phyloP scores from a whole-genome alignment of 2,329 filamentous ascomycete species.

The Diaporthe nobilis region DNA sequence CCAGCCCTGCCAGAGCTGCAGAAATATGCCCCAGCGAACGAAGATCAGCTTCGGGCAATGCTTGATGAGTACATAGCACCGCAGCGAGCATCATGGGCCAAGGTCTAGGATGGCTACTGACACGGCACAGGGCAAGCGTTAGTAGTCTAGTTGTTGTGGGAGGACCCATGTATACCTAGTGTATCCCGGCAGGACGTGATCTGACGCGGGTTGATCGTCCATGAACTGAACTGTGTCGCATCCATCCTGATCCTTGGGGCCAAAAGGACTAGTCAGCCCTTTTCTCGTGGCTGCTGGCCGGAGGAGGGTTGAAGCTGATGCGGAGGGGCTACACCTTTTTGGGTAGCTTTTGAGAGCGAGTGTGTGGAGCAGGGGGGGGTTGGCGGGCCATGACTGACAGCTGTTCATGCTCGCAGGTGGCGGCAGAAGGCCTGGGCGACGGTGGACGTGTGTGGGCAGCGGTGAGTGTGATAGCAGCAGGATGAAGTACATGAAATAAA shows the following conservation, averaged over 20 bases:
- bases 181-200: conserved; percentile 29
- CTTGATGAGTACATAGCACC: conserved; percentile 16
- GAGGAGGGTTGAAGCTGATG: conserved; percentile 4
- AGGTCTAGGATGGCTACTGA: conserved; percentile 1
- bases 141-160: not conserved
- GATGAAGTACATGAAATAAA: conserved; percentile 34
- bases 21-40: conserved; percentile 33
- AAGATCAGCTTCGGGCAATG: conserved; percentile 26
- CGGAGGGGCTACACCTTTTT: conserved; percentile 10
- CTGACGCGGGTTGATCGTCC: conserved; percentile 12
- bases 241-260: conserved; percentile 30
- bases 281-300: conserved; percentile 16
- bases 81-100: conserved; percentile 18
- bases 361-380: conserved; percentile 29
- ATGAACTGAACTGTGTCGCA: conserved; percentile 21
- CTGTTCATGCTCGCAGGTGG: conserved; percentile 32
- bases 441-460: conserved; percentile 27
- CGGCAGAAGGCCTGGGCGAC: conserved; percentile 24
- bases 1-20: conserved; percentile 36
- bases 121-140: conserved; percentile 9
- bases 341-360: conserved; percentile 35
- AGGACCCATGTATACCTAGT: conserved; percentile 31
- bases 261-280: conserved; percentile 34
- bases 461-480: conserved; percentile 32
- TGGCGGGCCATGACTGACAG: conserved; percentile 32